Conservation (phyloP, 23 red algal genomes). For the Chondrus crispus region DNA sequence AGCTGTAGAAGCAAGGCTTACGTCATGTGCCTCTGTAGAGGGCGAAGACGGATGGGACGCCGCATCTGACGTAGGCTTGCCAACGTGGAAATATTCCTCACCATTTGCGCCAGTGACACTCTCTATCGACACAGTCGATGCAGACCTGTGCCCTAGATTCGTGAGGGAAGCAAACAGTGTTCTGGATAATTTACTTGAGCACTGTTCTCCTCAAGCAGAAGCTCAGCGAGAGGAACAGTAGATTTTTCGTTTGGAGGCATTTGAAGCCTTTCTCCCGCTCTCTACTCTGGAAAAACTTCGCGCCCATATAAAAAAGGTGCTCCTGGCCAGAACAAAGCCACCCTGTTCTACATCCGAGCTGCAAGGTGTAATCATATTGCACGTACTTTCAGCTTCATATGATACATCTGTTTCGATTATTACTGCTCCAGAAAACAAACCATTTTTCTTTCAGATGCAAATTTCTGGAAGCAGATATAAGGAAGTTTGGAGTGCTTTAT, state of each 20-base stretch:
- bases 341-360: background rate
- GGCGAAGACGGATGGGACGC: too few relatives aligned
- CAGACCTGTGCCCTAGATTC: background rate
- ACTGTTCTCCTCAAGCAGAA: background rate
- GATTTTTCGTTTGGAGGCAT: background rate
- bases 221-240: background rate
- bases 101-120: background rate
- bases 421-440: background rate
- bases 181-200: background rate
- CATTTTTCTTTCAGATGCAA: background rate
- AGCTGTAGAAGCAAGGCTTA: too few relatives aligned
- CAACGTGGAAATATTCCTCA: background rate
- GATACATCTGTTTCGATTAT: slow-evolving; percentile 8
- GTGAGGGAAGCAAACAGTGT: background rate
- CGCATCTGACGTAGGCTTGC: too few relatives aligned
- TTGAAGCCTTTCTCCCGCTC: slow-evolving; percentile 16
- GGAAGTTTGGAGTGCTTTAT: background rate
- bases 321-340: background rate
- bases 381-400: slow-evolving; percentile 6
- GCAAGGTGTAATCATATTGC: slow-evolving; percentile 1
- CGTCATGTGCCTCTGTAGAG: too few relatives aligned
- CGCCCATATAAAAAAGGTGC: background rate
- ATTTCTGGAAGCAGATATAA: background rate
- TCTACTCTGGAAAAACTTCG: slow-evolving; percentile 11
- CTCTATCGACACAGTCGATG: background rate